phyloP scores from a whole-genome alignment of 2,329 filamentous ascomycete genomes.

The Penicillium sp. region DNA sequence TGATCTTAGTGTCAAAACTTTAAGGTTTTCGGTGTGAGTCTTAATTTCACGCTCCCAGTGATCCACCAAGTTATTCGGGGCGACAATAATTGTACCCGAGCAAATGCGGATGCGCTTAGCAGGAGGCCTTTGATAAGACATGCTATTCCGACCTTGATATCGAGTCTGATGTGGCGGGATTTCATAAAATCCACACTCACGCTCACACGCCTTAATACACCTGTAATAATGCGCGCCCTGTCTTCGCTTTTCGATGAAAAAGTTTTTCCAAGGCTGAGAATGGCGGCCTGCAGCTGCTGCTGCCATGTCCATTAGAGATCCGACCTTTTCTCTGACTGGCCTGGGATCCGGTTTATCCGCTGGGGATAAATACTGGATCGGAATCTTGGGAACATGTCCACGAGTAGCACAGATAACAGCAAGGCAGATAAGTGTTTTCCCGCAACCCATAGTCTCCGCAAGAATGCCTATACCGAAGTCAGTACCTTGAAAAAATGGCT shows the following conservation, averaged over 20 bases:
- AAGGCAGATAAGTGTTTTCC: constrained; percentile 87
- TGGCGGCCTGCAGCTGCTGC: constrained; percentile 66
- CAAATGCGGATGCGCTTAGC: constrained; percentile 60
- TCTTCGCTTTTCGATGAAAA: constrained; percentile 56
- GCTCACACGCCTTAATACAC: constrained; percentile 58
- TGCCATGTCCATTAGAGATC: constrained; percentile 71
- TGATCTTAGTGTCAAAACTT: constrained; percentile 62
- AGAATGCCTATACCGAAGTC: constrained; percentile 36
- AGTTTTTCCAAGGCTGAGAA: constrained; percentile 68
- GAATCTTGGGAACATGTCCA: constrained; percentile 64
- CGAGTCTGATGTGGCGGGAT: constrained; percentile 48
- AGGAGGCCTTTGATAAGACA: constrained; percentile 38
- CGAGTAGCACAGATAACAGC: constrained; percentile 73
- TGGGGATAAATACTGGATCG: constrained; percentile 55
- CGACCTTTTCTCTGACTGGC: constrained; percentile 51
- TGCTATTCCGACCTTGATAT: constrained; percentile 44
- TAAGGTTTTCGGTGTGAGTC: constrained; percentile 70
- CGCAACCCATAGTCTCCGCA: constrained; percentile 56
- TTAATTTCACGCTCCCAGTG: constrained; percentile 82
- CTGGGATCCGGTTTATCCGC: constrained; percentile 37
- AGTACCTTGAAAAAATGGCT: neutral
- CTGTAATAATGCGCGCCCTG: constrained; percentile 53
- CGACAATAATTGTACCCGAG: constrained; percentile 71
- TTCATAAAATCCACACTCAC: constrained; percentile 62
- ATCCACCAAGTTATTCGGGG: constrained; percentile 76